phyloP scores from a whole-genome alignment of 1,284 basidiomycete species.

The Lignosus rhinocerotis region DNA sequence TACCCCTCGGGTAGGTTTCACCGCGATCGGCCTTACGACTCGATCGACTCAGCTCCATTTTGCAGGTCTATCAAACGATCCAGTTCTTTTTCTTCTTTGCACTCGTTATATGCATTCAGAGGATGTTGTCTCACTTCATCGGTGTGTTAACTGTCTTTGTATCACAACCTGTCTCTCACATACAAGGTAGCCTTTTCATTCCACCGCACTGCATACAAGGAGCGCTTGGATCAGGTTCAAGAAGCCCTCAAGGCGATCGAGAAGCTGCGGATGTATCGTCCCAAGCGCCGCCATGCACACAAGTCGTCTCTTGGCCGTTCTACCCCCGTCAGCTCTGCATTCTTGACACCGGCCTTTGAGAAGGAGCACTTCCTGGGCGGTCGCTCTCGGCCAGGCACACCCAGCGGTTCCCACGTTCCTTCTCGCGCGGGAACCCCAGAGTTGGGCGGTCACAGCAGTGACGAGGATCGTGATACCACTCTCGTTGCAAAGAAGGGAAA shows the following conservation, averaged over 20 bases:
- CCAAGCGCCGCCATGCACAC: conserved; percentile 41
- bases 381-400: conserved; percentile 17
- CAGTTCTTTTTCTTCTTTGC: conserved; percentile 72
- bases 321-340: conserved; percentile 27
- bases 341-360: conserved; percentile 34
- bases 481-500: conserved; percentile 25
- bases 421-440: conserved; percentile 25
- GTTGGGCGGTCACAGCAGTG: conserved; percentile 24
- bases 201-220: conserved; percentile 74
- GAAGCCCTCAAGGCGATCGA: conserved; percentile 65
- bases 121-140: conserved; percentile 67
- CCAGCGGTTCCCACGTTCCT: conserved; percentile 15
- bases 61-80: conserved; percentile 54
- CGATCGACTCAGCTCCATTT: background rate
- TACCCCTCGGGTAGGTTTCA: conserved; percentile 42
- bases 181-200: conserved; percentile 58
- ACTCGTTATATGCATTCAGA: conserved; percentile 58
- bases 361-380: conserved; percentile 27
- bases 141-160: conserved; percentile 28
- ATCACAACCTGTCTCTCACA: background rate
- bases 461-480: conserved; percentile 26
- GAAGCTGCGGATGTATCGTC: conserved; percentile 67
- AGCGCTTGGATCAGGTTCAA: conserved; percentile 63
- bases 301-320: conserved; percentile 31
- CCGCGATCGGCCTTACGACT: background rate